A percentile compares a stretch with the other conserved stretches of the same genome.
These are phyloP conservation scores for Kazachstania sp. DNA, from an alignment of 1,139 yeast species.

Conservation along the genomic window DNA sequence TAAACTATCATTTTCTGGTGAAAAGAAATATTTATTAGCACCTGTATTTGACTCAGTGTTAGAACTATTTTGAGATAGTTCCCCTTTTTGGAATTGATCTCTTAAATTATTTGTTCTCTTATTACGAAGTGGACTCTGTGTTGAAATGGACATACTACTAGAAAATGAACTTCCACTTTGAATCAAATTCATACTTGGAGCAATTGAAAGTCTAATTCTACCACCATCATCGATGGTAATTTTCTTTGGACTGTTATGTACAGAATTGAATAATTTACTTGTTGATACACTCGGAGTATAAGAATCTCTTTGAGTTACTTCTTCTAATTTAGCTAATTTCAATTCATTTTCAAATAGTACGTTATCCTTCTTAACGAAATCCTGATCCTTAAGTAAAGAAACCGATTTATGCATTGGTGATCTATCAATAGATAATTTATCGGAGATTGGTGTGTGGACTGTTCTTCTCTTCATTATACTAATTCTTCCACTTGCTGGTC, in stretches of 20 bases:
- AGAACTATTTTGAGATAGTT: not conserved
- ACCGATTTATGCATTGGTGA: slow-evolving; percentile 2
- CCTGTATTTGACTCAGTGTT: slow-evolving; percentile 7
- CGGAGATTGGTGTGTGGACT: slow-evolving; percentile 2
- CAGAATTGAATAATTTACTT: slow-evolving; percentile 14
- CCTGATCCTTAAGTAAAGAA: slow-evolving; percentile 11
- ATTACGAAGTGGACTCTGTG: not conserved
- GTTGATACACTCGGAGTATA: slow-evolving; percentile 16
- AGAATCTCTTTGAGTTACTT: slow-evolving; percentile 9
- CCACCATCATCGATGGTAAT: not conserved
- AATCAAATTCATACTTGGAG: slow-evolving; percentile 21
- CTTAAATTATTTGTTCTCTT: slow-evolving; percentile 8
- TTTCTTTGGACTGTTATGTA: slow-evolving; percentile 8
- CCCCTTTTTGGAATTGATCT: slow-evolving; percentile 9
- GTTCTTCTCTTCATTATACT: slow-evolving; percentile 20
- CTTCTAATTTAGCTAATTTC: slow-evolving; percentile 18
- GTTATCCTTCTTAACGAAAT: slow-evolving; percentile 20
- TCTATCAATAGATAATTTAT: not conserved
- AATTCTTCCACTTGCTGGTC: slow-evolving; percentile 30
- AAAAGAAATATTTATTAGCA: slow-evolving; percentile 23
- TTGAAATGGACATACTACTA: slow-evolving; percentile 5
- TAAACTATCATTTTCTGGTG: slow-evolving; percentile 21
- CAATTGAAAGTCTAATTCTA: slow-evolving; percentile 13
- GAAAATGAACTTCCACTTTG: slow-evolving; percentile 12
- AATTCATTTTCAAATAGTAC: slow-evolving; percentile 19